Evolutionary conservation across 768 basidiomycete species (phyloP).

Genomic region (Lactarius indigo): DNA sequence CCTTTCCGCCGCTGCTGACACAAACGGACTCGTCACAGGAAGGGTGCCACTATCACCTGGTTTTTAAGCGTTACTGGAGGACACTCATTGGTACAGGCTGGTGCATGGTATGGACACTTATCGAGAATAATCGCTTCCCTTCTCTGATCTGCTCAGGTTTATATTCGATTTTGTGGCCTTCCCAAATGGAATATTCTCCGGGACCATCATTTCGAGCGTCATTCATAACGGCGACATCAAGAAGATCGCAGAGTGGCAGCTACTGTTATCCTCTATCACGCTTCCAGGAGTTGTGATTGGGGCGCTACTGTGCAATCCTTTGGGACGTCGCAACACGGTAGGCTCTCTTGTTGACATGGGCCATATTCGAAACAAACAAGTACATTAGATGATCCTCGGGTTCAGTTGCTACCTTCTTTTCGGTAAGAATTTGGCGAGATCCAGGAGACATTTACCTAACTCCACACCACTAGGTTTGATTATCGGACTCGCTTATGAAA

Average conservation of each 20-base stretch:
- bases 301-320: conserved; percentile 44
- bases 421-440: conserved; percentile 35
- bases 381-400: conserved; percentile 57
- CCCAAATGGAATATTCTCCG: conserved; percentile 68
- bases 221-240: conserved; percentile 54
- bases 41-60: conserved; percentile 59
- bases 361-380: neutral
- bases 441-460: conserved; percentile 4
- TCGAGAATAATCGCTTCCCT: neutral
- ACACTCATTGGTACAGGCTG: conserved; percentile 66
- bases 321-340: conserved; percentile 58
- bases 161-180: conserved; percentile 68
- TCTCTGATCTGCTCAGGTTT: conserved; percentile 42
- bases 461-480: conserved; percentile 40
- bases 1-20: neutral
- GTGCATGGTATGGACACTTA: conserved; percentile 51
- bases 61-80: conserved; percentile 62
- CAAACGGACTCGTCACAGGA: conserved; percentile 31
- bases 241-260: conserved; percentile 63
- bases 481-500: conserved; percentile 58
- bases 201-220: conserved; percentile 63
- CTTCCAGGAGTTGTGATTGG: conserved; percentile 51
- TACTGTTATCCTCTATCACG: conserved; percentile 57
- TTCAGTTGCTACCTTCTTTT: conserved; percentile 66
- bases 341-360: conserved; percentile 22